Percentiles rank a stretch among this genome's conserved stretches.
Evolutionary conservation across 306 rosid species (phyloP).

Genomic region (Rosa chinensis): DNA sequence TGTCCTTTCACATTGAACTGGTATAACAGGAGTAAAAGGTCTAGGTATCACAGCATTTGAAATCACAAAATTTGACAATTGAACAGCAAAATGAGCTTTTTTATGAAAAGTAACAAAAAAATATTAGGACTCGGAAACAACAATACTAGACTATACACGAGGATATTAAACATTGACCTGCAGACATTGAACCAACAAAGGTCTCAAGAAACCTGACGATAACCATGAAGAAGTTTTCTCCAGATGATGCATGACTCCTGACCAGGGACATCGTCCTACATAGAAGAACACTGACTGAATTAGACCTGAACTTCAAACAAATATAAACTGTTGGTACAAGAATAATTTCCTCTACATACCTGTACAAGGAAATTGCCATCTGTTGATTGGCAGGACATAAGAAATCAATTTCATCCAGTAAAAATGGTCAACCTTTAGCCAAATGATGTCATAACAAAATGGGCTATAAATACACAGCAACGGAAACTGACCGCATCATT

Average conservation of each 20-base stretch:
- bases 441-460: slow-evolving; percentile 18
- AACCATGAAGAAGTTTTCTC: slow-evolving; percentile 78
- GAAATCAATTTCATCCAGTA: slow-evolving; percentile 18
- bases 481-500: slow-evolving; percentile 84
- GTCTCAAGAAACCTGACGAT: slow-evolving; percentile 93
- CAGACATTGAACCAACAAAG: slow-evolving; percentile 94
- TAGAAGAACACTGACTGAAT: slow-evolving; percentile 20
- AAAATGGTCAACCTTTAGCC: slow-evolving; percentile 28
- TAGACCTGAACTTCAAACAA: slow-evolving; percentile 29
- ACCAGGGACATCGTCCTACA: slow-evolving; percentile 89
- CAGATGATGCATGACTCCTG: slow-evolving; percentile 57
- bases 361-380: slow-evolving; percentile 99
- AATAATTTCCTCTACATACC: slow-evolving; percentile 46
- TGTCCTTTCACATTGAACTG: not conserved
- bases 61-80: not conserved
- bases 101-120: not conserved
- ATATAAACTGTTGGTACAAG: slow-evolving; percentile 15
- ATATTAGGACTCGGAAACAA: not conserved
- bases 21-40: not conserved
- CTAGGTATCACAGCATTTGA: not conserved
- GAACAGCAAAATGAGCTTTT: not conserved
- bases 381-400: slow-evolving; percentile 33
- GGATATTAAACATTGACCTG: slow-evolving; percentile 53
- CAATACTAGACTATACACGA: slow-evolving; percentile 15
- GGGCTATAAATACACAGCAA: slow-evolving; percentile 11